phyloP scores from a whole-genome alignment of 805 yeast species.

The Yamadazyma ubonensis region DNA sequence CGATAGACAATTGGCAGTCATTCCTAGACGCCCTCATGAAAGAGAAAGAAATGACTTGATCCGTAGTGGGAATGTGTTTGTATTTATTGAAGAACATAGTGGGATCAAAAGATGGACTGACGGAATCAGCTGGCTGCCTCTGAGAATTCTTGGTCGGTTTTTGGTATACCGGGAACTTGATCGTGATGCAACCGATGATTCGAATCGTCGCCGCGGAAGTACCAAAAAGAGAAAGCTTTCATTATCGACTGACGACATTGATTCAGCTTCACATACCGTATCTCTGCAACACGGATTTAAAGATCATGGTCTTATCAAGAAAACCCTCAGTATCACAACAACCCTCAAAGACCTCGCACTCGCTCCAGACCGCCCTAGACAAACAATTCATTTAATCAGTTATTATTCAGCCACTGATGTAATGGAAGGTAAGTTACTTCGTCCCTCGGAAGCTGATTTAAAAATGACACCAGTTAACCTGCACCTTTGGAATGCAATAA shows the following conservation, averaged over 20 bases:
- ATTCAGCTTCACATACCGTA: conserved; percentile 25
- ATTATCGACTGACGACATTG: conserved; percentile 26
- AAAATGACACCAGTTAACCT: conserved; percentile 47
- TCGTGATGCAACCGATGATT: conserved; percentile 18
- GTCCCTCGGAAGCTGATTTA: conserved; percentile 60
- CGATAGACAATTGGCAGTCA: conserved; percentile 55
- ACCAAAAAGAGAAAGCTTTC: conserved; percentile 27
- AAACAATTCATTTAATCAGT: conserved; percentile 70
- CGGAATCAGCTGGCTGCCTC: conserved; percentile 93
- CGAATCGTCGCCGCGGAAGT: conserved; percentile 42
- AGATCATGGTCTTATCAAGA: conserved; percentile 75
- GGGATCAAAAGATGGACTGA: conserved; percentile 96
- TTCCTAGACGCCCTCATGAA: conserved; percentile 80
- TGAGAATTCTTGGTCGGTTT: conserved; percentile 82
- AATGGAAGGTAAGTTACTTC: conserved; percentile 47
- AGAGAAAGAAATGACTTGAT: conserved; percentile 67
- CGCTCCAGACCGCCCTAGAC: conserved; percentile 25
- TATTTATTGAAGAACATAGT: conserved; percentile 76
- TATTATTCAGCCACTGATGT: conserved; percentile 81
- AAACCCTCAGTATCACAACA: conserved; percentile 71
- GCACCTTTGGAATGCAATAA: conserved; percentile 54
- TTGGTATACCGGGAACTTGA: conserved; percentile 72
- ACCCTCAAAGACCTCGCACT: conserved; percentile 27
- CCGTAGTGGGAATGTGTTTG: conserved; percentile 75
- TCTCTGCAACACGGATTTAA: conserved; percentile 55